Percentiles rank a stretch among this genome's conserved stretches.
Evolutionary conservation across 2,329 filamentous ascomycete species (phyloP).

Genomic region (Coniella lustricola): DNA sequence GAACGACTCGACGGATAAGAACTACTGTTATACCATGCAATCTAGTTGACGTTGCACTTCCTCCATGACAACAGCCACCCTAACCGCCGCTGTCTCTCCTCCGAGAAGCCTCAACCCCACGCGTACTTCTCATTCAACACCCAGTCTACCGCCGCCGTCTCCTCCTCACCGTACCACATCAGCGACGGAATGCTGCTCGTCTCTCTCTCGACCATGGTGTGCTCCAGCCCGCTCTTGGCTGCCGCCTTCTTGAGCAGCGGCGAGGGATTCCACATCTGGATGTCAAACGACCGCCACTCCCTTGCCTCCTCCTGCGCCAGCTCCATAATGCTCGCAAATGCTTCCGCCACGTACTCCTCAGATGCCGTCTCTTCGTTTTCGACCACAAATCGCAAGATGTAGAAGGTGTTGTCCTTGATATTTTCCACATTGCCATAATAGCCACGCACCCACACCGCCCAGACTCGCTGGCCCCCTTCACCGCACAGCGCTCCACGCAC

Average conservation of each 20-base stretch:
- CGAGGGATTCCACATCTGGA: constrained; percentile 81
- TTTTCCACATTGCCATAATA: constrained; percentile 51
- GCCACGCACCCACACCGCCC: constrained; percentile 65
- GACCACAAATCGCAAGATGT: constrained; percentile 62
- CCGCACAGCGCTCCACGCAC: constrained; percentile 65
- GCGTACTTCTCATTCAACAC: constrained; percentile 69
- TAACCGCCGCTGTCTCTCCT: background rate
- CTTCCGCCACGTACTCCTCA: constrained; percentile 38
- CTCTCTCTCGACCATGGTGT: constrained; percentile 49
- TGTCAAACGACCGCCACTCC: constrained; percentile 61
- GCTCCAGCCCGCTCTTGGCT: constrained; percentile 39
- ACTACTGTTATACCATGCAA: background rate
- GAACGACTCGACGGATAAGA: too few species aligned
- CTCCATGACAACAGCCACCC: background rate
- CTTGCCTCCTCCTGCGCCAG: constrained; percentile 64
- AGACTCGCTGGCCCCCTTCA: constrained; percentile 50
- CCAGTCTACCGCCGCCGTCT: constrained; percentile 56
- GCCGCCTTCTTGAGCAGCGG: constrained; percentile 43
- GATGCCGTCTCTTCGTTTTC: constrained; percentile 43
- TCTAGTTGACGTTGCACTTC: background rate
- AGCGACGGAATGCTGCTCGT: constrained; percentile 63
- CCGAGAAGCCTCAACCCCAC: constrained; percentile 54
- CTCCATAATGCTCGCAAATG: constrained; percentile 56
- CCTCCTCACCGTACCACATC: constrained; percentile 59
- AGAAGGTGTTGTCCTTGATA: constrained; percentile 57